Percentiles rank a stretch among this genome's conserved stretches.
phyloP scores from a whole-genome alignment of 176 grass and related monocot species.

The Neostapfia colusana region DNA sequence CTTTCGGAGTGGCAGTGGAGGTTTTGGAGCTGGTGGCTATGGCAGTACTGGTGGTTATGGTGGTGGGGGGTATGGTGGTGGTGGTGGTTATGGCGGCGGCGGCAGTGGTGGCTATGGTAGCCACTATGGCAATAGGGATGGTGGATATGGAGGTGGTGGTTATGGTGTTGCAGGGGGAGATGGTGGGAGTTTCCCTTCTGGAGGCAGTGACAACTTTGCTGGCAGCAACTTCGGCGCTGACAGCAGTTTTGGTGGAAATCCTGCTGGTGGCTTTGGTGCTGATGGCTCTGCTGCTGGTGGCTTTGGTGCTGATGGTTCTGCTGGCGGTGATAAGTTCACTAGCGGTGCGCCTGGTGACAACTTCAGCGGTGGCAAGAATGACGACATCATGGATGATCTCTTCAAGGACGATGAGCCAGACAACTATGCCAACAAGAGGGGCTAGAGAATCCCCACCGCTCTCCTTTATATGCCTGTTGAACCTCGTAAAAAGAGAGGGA shows the following conservation, averaged over 20 bases:
- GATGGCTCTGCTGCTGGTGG: too few species aligned
- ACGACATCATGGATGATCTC: neutral
- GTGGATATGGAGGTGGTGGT: neutral
- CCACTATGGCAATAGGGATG: too few species aligned
- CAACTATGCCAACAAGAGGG: conserved; percentile 30
- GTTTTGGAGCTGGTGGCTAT: neutral
- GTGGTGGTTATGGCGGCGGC: too few species aligned
- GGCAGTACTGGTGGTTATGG: neutral
- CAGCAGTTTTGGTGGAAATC: conserved; percentile 15
- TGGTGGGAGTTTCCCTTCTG: conserved; percentile 8
- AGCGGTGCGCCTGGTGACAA: neutral
- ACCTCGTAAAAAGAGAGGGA: neutral
- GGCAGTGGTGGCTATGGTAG: conserved; percentile 14
- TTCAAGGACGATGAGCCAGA: conserved; percentile 41
- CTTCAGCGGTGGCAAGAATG: conserved; percentile 32
- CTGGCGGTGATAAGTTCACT: conserved; percentile 14
- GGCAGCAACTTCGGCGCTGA: conserved; percentile 25
- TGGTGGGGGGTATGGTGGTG: neutral
- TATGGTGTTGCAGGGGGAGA: conserved; percentile 17
- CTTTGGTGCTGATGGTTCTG: neutral
- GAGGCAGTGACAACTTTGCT: neutral
- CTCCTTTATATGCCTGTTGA: neutral
- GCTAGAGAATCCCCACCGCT: neutral
- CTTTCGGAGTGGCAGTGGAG: conserved; percentile 24
- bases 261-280: conserved; percentile 30